Evolutionary conservation across 169 alveolate species (phyloP), one percentile per base, ranked within the genome.

Genomic region (Theileria orientalis): DNA sequence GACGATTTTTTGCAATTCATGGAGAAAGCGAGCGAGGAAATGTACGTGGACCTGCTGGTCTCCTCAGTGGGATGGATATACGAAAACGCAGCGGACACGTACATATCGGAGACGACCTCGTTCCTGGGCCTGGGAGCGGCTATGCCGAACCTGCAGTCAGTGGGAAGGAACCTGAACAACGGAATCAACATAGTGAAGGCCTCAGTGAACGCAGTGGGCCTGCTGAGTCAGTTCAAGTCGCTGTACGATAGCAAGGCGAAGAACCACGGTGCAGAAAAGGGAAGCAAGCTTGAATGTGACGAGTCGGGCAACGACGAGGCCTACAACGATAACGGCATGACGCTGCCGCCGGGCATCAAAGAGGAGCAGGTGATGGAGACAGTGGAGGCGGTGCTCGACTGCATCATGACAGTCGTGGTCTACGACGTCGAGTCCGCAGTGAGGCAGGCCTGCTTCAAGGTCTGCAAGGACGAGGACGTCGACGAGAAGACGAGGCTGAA

Each of bases 61-160:
- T 88, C 80, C 61, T 88, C 93, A 11, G 83, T 88, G 19, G 93
- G 93, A 6, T 88, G 93, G 93, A 85, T 75, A 2, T 88, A 88
- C 60, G 84, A 83, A 54, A 88, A 88, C 73, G 69, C 83, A 3
- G 87, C 90, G 19, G 73, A 83, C 19, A 44, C 79, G 0, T 88
- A 44, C 69, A 79, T 88, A 33, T 89, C 90, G 7, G 93, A 88
- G 51, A 86, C 85, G 23, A 84, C 91, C 9, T 83, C 91, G 1
- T 44, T 88, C 41, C 69, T 86, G 90, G 93, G 93, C 0, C 64
- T 88, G 23, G 93, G 93, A 5, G 83, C 93, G 23, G 29, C 93
- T 3, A 47, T 68, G 16, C 49, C 91, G 2, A 83, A 84, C 61
- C 44, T 84, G 16, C 90, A 84, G 69, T 88, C 93, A 0, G 73